Evolutionary conservation across 2,329 filamentous ascomycete species (phyloP), one percentile per base, ranked within the genome.

Genomic region (Ilyonectria robusta): DNA sequence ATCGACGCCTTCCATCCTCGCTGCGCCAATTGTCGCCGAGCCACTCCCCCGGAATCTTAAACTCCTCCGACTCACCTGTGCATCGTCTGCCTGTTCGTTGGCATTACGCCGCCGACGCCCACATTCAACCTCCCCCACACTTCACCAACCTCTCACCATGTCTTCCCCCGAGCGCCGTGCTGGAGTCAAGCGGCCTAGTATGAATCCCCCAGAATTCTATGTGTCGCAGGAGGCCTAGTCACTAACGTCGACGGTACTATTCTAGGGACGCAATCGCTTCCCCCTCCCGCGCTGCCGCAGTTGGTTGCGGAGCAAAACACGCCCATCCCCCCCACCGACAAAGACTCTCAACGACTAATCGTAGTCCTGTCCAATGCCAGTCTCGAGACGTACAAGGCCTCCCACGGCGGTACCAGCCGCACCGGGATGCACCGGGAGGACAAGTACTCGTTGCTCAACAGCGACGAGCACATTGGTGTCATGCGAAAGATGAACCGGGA

Each of bases 401-500:
- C 93, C 21, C 91, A 94, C 73, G 91, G 91, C 67, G 89, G 91
- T 81, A 87, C 78, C 81, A 89, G 79, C 83, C 91, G 83, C 82
- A 90, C 80, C 85, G 86, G 90, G 35, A 84, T 87, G 65, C 88
- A 89, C 67, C 90, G 93, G 58, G 95, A 98, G 77, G 95, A 98
- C 80, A 98, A 98, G 82, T 99, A 97, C 83, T 97, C 95, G 68
- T 87, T 99, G 59, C 91, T 99, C 78, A 99, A 99, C 87, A 98
- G 95, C 82, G 96, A 99, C 79, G 96, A 99, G 83, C 96, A 99
- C 81, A 99, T 99, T 75, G 96, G 96, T 70, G 93, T 98, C 72
- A 97, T 99, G 94, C 92, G 96, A 78, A 99, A 98, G 87, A 98
- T 98, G 95, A 97, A 97, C 81, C 89, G 96, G 75, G 96, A 99